phyloP scores from a whole-genome alignment of 2,329 filamentous ascomycete genomes.

The Hymenoscyphus fraxineus region DNA sequence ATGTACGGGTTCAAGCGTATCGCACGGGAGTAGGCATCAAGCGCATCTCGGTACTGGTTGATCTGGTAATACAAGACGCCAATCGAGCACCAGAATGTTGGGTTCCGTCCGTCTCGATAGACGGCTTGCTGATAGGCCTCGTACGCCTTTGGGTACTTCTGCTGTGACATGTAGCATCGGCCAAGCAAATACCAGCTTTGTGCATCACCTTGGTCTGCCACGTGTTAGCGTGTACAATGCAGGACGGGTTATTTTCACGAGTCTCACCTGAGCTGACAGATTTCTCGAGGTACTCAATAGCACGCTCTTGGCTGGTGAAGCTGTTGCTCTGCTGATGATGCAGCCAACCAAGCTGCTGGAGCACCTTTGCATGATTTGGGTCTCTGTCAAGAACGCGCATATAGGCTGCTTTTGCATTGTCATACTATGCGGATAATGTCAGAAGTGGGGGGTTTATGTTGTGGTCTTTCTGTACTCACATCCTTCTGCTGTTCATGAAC shows the following conservation, averaged over 20 bases:
- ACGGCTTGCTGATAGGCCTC: slow-evolving; percentile 98
- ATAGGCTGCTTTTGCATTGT: slow-evolving; percentile 88
- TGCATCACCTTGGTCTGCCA: slow-evolving; percentile 81
- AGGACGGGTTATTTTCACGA: slow-evolving; percentile 21
- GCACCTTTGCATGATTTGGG: slow-evolving; percentile 93
- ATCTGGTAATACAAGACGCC: slow-evolving; percentile 99
- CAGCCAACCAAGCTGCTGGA: slow-evolving; percentile 96
- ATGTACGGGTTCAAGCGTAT: slow-evolving; percentile 97
- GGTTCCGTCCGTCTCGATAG: slow-evolving; percentile 94
- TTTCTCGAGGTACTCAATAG: slow-evolving; percentile 95
- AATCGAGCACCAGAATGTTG: slow-evolving; percentile 99
- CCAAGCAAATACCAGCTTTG: slow-evolving; percentile 99
- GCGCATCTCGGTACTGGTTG: slow-evolving; percentile 96
- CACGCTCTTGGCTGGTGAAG: slow-evolving; percentile 89
- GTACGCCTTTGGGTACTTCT: slow-evolving; percentile 97
- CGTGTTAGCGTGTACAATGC: slow-evolving; percentile 34
- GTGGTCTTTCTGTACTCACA: slow-evolving; percentile 52
- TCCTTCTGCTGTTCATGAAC: slow-evolving; percentile 99
- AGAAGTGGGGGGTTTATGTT: not conserved
- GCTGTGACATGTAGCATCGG: slow-evolving; percentile 98
- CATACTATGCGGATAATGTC: slow-evolving; percentile 58
- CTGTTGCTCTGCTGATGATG: slow-evolving; percentile 93
- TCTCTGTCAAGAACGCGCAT: slow-evolving; percentile 89
- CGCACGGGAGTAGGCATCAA: slow-evolving; percentile 95
- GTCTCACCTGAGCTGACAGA: slow-evolving; percentile 83